Evolutionary conservation across 2,329 filamentous ascomycete species (phyloP).

Genomic region (Trichoderma sp.): DNA sequence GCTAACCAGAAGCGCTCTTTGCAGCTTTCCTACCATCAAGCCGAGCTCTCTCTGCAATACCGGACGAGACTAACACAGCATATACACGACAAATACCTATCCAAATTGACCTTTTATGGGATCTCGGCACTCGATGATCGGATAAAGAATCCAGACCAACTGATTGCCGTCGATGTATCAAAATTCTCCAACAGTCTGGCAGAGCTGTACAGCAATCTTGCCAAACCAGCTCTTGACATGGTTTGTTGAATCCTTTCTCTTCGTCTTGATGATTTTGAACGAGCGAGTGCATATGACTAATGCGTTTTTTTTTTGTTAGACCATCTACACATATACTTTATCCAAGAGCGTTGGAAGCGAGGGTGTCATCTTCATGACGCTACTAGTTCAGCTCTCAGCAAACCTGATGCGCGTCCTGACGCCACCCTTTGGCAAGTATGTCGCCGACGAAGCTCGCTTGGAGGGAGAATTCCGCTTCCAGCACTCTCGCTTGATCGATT

Average conservation of each 20-base stretch:
- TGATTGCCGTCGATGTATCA: constrained; percentile 94
- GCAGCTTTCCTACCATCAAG: constrained; percentile 94
- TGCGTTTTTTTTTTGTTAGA: constrained; percentile 41
- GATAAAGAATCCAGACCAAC: constrained; percentile 97
- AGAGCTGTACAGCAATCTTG: constrained; percentile 93
- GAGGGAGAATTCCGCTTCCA: constrained; percentile 97
- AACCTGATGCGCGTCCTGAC: constrained; percentile 92
- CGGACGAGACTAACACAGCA: constrained; percentile 89
- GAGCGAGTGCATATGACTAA: constrained; percentile 30
- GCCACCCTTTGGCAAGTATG: constrained; percentile 95
- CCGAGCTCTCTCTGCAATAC: constrained; percentile 89
- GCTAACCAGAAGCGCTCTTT: not conserved
- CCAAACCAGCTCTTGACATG: constrained; percentile 94
- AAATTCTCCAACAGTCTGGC: constrained; percentile 95
- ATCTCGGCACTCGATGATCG: constrained; percentile 93
- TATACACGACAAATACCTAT: constrained; percentile 94
- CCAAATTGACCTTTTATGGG: constrained; percentile 97
- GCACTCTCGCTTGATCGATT: constrained; percentile 91
- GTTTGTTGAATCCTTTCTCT: constrained; percentile 43
- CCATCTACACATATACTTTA: constrained; percentile 91
- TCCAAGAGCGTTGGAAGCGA: constrained; percentile 96
- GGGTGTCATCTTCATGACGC: constrained; percentile 90
- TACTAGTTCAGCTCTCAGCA: constrained; percentile 90
- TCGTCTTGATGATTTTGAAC: not conserved
- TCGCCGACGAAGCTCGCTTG: constrained; percentile 89